A percentile compares a stretch with the other conserved stretches of the same genome.
These are phyloP conservation scores for Metschnikowia gelsemii DNA, from an alignment of 805 yeast species.

Conservation along the genomic window DNA sequence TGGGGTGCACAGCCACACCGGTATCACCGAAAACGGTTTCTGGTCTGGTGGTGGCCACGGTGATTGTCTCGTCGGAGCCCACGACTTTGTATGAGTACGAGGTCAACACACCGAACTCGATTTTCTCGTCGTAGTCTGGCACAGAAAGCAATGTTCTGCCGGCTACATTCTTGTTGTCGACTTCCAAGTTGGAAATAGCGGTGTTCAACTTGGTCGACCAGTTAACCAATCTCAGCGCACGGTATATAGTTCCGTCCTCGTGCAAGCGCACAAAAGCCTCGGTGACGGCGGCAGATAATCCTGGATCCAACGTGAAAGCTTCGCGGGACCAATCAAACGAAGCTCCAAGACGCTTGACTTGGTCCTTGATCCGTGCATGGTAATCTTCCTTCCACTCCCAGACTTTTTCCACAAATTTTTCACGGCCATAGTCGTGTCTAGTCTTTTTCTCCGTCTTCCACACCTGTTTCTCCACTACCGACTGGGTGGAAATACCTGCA, in stretches of 20 bases:
- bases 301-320: constrained; percentile 87
- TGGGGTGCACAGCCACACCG: constrained; percentile 96
- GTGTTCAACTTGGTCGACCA: constrained; percentile 96
- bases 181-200: constrained; percentile 94
- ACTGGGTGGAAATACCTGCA: constrained; percentile 98
- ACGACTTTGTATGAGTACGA: constrained; percentile 90
- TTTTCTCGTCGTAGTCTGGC: constrained; percentile 86
- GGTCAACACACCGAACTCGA: constrained; percentile 97
- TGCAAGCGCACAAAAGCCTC: constrained; percentile 91
- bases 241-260: constrained; percentile 93
- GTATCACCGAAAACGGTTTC: constrained; percentile 98
- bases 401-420: constrained; percentile 78
- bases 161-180: constrained; percentile 83
- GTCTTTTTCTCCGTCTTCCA: constrained; percentile 87
- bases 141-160: constrained; percentile 80
- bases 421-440: constrained; percentile 95
- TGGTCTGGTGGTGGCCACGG: constrained; percentile 98
- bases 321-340: constrained; percentile 96
- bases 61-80: constrained; percentile 76
- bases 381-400: constrained; percentile 99
- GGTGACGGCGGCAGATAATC: constrained; percentile 71
- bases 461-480: constrained; percentile 93
- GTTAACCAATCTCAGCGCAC: constrained; percentile 89
- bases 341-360: constrained; percentile 86
- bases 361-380: constrained; percentile 80